Evolutionary conservation across 768 basidiomycete species (phyloP).

Genomic region (Gelatoporia subvermispora): DNA sequence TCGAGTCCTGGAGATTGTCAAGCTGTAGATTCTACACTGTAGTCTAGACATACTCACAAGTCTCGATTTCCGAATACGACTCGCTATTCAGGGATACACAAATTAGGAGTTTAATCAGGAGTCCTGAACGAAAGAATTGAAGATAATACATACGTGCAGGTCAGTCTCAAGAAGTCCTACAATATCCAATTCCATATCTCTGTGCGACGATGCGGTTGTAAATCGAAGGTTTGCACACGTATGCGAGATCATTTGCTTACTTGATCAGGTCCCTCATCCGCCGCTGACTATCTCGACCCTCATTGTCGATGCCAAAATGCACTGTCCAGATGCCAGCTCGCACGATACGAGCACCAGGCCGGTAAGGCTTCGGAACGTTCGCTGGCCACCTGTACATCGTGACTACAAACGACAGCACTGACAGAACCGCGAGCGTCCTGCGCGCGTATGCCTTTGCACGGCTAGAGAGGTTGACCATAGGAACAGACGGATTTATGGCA

Average conservation of each 20-base stretch:
- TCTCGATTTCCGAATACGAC: conserved; percentile 83
- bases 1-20: conserved; percentile 49
- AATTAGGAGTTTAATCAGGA: neutral
- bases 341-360: conserved; percentile 60
- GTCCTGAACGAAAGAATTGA: neutral
- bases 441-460: conserved; percentile 4
- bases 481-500: neutral
- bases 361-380: conserved; percentile 49
- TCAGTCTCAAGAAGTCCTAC: conserved; percentile 86
- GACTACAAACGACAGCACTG: conserved; percentile 40
- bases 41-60: conserved; percentile 47
- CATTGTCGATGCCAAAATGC: conserved; percentile 82
- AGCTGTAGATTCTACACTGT: neutral
- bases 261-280: conserved; percentile 52
- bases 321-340: conserved; percentile 89
- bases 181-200: conserved; percentile 82
- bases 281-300: conserved; percentile 67
- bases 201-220: too few species aligned
- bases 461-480: conserved; percentile 1
- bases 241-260: conserved; percentile 9
- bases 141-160: conserved; percentile 53
- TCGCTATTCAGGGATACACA: conserved; percentile 34
- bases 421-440: conserved; percentile 17
- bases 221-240: neutral
- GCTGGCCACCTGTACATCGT: conserved; percentile 53